Evolutionary conservation across 2,329 filamentous ascomycete species (phyloP).

Genomic region (Alternaria consortialis): DNA sequence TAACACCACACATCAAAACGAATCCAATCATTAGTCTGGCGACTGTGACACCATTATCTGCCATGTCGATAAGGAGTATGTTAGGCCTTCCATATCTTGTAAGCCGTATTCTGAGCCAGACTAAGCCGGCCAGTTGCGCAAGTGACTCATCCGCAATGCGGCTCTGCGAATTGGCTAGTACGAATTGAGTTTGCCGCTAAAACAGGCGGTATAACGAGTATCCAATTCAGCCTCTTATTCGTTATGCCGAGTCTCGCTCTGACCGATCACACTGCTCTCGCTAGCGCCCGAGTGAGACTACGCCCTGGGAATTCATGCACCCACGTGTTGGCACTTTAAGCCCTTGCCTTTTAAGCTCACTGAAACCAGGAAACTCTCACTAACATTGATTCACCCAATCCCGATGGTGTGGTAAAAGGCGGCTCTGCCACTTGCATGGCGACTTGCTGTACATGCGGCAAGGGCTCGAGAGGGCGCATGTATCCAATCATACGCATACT

Average conservation of each 20-base stretch:
- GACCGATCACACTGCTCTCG: background rate
- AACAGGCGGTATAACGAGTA: background rate
- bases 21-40: no score
- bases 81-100: no score
- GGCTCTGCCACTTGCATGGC: background rate
- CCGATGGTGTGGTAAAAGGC: background rate
- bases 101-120: background rate
- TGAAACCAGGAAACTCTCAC: background rate
- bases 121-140: background rate
- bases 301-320: background rate
- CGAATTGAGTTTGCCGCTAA: background rate
- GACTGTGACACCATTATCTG: background rate
- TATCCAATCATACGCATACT: background rate
- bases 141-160: background rate
- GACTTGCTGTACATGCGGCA: background rate
- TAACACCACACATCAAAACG: background rate
- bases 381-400: fast-evolving
- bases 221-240: background rate
- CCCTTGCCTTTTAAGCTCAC: background rate
- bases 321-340: background rate
- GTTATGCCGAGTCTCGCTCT: background rate
- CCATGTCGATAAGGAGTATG: background rate
- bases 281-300: background rate
- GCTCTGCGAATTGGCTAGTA: background rate
- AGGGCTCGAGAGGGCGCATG: background rate